Percentiles rank a stretch among this genome's conserved stretches.
Evolutionary conservation across 257 asterid species (phyloP).

Genomic region (Gentiana straminea): DNA sequence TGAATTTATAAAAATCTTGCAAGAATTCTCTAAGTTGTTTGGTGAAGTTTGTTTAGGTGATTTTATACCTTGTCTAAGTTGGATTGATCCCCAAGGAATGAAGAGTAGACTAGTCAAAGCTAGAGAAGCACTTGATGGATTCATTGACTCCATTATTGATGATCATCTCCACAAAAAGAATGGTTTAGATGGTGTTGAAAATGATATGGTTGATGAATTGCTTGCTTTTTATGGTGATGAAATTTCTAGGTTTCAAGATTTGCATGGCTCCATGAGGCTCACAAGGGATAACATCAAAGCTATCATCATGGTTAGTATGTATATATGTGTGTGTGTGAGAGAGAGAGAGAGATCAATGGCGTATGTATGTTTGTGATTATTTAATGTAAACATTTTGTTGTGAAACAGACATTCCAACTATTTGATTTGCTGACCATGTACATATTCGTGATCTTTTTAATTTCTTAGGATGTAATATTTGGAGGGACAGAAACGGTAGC

Average conservation of each 20-base stretch:
- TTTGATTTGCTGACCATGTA: neutral
- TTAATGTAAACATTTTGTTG: neutral
- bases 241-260: conserved; percentile 28
- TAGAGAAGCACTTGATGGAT: conserved; percentile 44
- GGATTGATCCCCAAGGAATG: conserved; percentile 50
- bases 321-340: no score
- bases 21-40: conserved; percentile 55
- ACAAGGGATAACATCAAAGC: conserved; percentile 57
- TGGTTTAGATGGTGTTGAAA: conserved; percentile 4
- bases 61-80: conserved; percentile 45
- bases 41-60: conserved; percentile 56
- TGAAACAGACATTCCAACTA: neutral
- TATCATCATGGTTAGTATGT: conserved; percentile 43
- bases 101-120: conserved; percentile 16
- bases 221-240: conserved; percentile 48
- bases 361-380: no score
- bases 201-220: conserved; percentile 43
- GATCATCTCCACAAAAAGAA: conserved; percentile 33
- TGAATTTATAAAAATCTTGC: conserved; percentile 45
- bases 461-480: conserved; percentile 33
- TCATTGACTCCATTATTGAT: conserved; percentile 46
- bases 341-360: no score
- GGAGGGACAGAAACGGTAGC: conserved; percentile 47
- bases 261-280: conserved; percentile 39
- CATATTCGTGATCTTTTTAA: no score